A percentile compares a stretch with the other conserved stretches of the same genome.
Conservation (phyloP, 2,329 filamentous ascomycete species). For the Ceratocystiopsis brevicomis region DNA sequence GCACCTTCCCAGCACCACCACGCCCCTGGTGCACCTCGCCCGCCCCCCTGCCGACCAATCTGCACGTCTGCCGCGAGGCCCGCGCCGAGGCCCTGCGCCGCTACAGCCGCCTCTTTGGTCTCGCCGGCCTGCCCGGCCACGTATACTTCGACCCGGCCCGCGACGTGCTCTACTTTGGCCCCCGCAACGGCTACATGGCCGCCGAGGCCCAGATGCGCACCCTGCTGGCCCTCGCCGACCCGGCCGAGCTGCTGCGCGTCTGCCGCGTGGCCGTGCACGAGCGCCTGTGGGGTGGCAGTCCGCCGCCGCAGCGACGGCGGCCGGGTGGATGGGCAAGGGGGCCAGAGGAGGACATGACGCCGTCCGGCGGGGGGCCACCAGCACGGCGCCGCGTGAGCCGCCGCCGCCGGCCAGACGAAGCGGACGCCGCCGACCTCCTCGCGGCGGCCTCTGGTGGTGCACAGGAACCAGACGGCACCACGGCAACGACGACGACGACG, state of each 20-base stretch:
- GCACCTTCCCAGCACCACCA: not conserved
- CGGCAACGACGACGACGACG: too few relatives aligned
- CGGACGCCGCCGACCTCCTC: too few relatives aligned
- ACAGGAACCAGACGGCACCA: too few relatives aligned
- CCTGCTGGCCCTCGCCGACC: constrained; percentile 23
- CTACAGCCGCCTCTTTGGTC: constrained; percentile 23
- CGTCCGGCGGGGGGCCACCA: not conserved
- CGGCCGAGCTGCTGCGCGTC: constrained; percentile 21
- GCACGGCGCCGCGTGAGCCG: constrained; percentile 5
- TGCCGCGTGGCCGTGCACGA: constrained; percentile 27
- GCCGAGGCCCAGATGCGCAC: constrained; percentile 26
- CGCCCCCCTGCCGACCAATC: constrained; percentile 23
- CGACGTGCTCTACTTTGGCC: constrained; percentile 30
- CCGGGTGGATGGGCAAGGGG: not conserved
- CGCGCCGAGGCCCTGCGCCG: constrained; percentile 23
- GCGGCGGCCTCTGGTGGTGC: too few relatives aligned
- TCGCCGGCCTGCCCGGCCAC: constrained; percentile 21
- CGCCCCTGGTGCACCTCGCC: constrained; percentile 22
- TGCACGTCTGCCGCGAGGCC: constrained; percentile 28
- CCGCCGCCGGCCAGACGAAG: constrained; percentile 14
- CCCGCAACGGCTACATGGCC: constrained; percentile 25
- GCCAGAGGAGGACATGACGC: not conserved
- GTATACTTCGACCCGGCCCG: constrained; percentile 22
- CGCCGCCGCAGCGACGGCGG: too few relatives aligned
- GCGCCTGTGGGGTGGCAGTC: constrained; percentile 13